Evolutionary conservation across 2,329 filamentous ascomycete genomes (phyloP).

Genomic region (Botrytis pseudocinerea): DNA sequence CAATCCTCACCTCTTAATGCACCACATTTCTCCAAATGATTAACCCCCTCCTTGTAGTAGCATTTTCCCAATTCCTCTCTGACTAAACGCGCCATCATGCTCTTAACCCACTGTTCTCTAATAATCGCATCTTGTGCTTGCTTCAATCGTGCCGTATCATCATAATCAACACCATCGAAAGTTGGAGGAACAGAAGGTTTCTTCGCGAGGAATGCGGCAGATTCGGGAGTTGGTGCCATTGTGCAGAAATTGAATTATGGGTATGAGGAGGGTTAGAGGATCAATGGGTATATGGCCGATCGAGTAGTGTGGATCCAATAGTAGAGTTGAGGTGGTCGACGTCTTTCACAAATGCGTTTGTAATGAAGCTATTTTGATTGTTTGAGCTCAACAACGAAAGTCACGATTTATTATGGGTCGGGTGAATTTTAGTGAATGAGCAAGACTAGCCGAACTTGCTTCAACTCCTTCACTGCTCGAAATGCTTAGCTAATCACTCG

Average conservation of each 20-base stretch:
- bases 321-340: background rate
- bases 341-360: background rate
- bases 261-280: background rate
- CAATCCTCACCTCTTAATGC: slow-evolving; percentile 69
- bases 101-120: slow-evolving; percentile 83
- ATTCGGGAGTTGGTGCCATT: slow-evolving; percentile 80
- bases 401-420: slow-evolving; percentile 24
- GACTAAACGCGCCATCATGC: slow-evolving; percentile 85
- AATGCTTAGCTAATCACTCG: background rate
- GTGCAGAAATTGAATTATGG: background rate
- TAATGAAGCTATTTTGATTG: slow-evolving; percentile 15
- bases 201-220: slow-evolving; percentile 76
- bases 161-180: slow-evolving; percentile 85
- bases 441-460: background rate
- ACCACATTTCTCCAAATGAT: slow-evolving; percentile 86
- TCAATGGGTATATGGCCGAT: slow-evolving; percentile 10
- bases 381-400: slow-evolving; percentile 17
- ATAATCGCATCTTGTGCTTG: slow-evolving; percentile 80
- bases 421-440: background rate
- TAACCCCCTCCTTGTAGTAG: slow-evolving; percentile 80
- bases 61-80: slow-evolving; percentile 83
- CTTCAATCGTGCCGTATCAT: slow-evolving; percentile 79
- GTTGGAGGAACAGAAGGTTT: slow-evolving; percentile 81
- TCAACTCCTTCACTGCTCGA: background rate
- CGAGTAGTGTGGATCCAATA: background rate